phyloP scores from a whole-genome alignment of 179 eudicot species.

The Patellifolia procumbens region DNA sequence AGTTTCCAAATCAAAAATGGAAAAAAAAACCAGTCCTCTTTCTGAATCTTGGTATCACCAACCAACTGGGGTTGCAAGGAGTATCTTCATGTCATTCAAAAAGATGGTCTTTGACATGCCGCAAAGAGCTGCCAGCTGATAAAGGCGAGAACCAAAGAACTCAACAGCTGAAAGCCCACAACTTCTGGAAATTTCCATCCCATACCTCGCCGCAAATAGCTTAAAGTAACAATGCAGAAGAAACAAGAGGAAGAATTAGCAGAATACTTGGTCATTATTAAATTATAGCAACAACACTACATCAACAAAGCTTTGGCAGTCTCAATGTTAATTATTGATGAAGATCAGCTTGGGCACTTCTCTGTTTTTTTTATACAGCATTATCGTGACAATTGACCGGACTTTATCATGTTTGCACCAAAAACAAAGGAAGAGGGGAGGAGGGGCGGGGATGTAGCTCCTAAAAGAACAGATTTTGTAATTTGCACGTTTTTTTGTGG shows the following conservation, averaged over 20 bases:
- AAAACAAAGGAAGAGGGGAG: no score
- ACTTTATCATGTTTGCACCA: no score
- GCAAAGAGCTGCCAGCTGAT: conserved; percentile 92
- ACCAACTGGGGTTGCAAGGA: neutral
- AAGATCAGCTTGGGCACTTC: neutral
- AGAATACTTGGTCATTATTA: neutral
- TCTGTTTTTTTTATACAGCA: neutral
- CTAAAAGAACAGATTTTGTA: no score
- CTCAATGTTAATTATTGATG: neutral
- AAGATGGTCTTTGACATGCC: conserved; percentile 78
- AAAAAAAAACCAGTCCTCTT: neutral
- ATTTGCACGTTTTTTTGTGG: neutral
- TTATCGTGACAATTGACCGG: neutral
- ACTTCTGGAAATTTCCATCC: conserved; percentile 96
- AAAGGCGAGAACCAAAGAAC: conserved; percentile 86
- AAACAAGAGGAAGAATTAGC: conserved; percentile 5
- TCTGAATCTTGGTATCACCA: neutral
- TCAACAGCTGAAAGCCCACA: conserved; percentile 77
- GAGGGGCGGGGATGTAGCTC: no score
- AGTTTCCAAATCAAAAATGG: no score
- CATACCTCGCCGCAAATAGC: conserved; percentile 78
- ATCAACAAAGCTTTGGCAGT: neutral
- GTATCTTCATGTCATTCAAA: conserved; percentile 14
- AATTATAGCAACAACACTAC: neutral
- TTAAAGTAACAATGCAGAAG: conserved; percentile 32